Percentiles rank a stretch among this genome's conserved stretches.
phyloP scores from a whole-genome alignment of 192 early-diverging fungal species.

The Podochytrium sp. region DNA sequence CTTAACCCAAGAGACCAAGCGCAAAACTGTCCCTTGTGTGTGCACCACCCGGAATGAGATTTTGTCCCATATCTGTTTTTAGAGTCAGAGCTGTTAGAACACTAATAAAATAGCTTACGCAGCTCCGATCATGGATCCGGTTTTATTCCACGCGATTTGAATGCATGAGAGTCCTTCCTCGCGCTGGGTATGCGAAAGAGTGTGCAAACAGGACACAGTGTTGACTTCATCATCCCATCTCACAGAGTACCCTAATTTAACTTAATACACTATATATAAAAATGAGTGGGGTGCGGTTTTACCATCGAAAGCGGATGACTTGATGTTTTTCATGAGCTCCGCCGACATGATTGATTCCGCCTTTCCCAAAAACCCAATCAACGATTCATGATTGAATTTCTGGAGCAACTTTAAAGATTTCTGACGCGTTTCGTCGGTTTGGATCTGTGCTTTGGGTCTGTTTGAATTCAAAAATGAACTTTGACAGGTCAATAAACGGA shows the following conservation, averaged over 20 bases:
- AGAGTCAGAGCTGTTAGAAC: background rate
- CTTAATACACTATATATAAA: too few relatives aligned
- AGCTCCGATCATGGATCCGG: slow-evolving; percentile 43
- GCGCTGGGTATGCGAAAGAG: slow-evolving; percentile 22
- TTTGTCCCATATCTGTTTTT: slow-evolving; percentile 32
- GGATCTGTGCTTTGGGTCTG: slow-evolving; percentile 24
- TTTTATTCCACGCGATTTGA: slow-evolving; percentile 51
- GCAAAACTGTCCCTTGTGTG: slow-evolving; percentile 45
- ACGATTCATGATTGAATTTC: slow-evolving; percentile 30
- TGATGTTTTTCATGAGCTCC: slow-evolving; percentile 49
- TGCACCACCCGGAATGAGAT: slow-evolving; percentile 50
- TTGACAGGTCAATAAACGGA: background rate
- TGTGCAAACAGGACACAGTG: slow-evolving; percentile 36
- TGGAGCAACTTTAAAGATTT: slow-evolving; percentile 12
- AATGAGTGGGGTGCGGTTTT: background rate
- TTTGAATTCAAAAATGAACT: background rate
- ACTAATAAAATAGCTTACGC: slow-evolving; percentile 8
- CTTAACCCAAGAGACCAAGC: slow-evolving; percentile 39
- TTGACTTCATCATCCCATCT: slow-evolving; percentile 47
- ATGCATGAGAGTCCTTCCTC: slow-evolving; percentile 37
- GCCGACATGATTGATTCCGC: slow-evolving; percentile 46
- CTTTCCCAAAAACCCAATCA: slow-evolving; percentile 37
- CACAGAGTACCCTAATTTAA: slow-evolving; percentile 43
- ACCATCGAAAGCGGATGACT: slow-evolving; percentile 52
- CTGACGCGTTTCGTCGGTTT: slow-evolving; percentile 37